Conservation (phyloP, 1,139 yeast species). For the Debaryomycetaceae sp. region DNA sequence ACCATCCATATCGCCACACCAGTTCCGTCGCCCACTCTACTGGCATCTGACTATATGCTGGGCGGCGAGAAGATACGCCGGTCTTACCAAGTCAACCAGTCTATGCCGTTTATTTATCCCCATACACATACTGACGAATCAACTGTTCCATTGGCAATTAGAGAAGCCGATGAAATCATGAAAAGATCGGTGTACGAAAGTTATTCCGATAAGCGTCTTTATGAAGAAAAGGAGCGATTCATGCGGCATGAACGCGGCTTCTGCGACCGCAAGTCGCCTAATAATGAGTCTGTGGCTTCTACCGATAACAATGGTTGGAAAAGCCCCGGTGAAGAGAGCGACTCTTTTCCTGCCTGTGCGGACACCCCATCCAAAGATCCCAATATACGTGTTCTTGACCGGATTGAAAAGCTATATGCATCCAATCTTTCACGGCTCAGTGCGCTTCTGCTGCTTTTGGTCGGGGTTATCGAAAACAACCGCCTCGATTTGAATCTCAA, state of each 20-base stretch:
- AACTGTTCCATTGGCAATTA: constrained; percentile 58
- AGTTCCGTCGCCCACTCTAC: constrained; percentile 71
- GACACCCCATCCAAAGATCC: background rate
- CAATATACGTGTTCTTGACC: constrained; percentile 29
- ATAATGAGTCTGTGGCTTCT: constrained; percentile 5
- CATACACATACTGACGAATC: constrained; percentile 9
- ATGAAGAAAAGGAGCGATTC: constrained; percentile 61
- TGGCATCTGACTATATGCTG: constrained; percentile 45
- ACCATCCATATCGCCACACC: constrained; percentile 79
- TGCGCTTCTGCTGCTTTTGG: constrained; percentile 50
- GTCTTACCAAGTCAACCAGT: constrained; percentile 68
- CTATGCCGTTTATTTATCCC: constrained; percentile 75
- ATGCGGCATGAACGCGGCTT: constrained; percentile 73
- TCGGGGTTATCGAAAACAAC: constrained; percentile 51
- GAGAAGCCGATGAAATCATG: constrained; percentile 61
- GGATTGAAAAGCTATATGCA: constrained; percentile 54
- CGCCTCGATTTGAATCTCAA: constrained; percentile 24
- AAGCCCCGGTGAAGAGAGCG: constrained; percentile 15
- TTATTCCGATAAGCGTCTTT: constrained; percentile 54
- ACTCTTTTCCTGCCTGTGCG: background rate
- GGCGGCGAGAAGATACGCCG: constrained; percentile 61
- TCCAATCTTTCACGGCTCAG: constrained; percentile 43
- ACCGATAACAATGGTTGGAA: constrained; percentile 12
- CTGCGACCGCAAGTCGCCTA: constrained; percentile 16
- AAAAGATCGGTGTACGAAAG: constrained; percentile 53